Evolutionary conservation across 176 grass and related monocot genomes (phyloP), one percentile per base, ranked within the genome.

Genomic region (Rhynchospora breviuscula): DNA sequence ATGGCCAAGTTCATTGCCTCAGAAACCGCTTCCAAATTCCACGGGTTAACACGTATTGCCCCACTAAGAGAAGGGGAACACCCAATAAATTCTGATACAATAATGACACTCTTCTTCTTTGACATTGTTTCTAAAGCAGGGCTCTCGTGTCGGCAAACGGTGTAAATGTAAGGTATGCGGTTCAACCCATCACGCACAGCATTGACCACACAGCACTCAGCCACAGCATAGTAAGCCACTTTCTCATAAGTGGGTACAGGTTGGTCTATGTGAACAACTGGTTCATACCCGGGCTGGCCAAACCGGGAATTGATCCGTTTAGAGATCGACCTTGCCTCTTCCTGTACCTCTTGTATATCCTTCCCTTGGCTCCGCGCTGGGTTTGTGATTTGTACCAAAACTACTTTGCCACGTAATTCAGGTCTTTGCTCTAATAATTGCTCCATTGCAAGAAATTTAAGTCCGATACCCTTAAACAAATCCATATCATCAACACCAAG

Each of bases 381-480:
- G 79, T 98, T 98, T 58, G 86, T 76, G 81, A 98, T 98, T 81
- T 98, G 96, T 74, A 98, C 89, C 26, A 98, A 85, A 46, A 95
- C 89, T 44, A 86, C 89, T 58, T 76, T 81, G 25, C 91, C 93
- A 10, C 86, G 87, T 18, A 98, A 88, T 74, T 90, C 89, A 0
- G 88, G 86, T 69, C 88, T 90, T 43, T 95, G 89, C 3, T 93
- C 80, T 13, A 98, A 74, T 22, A 98, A 74, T 74, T 93, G 96
- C 80, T 98, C 96, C 92, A 95, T 95, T 1, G 86, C 96, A 3
- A 95, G 86, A 49, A 98, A 98, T 83, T 98, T 98, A 85, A 98
- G 91, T 4, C 96, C 93, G 19, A 98, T 98, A 8, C 96, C 92
- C 73, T 98, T 98, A 86, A 98, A 98, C 11, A 95, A 79, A 46